Base-by-base conservation (phyloP, 2,329 filamentous ascomycete species). In the Periconia sp. region DNA sequence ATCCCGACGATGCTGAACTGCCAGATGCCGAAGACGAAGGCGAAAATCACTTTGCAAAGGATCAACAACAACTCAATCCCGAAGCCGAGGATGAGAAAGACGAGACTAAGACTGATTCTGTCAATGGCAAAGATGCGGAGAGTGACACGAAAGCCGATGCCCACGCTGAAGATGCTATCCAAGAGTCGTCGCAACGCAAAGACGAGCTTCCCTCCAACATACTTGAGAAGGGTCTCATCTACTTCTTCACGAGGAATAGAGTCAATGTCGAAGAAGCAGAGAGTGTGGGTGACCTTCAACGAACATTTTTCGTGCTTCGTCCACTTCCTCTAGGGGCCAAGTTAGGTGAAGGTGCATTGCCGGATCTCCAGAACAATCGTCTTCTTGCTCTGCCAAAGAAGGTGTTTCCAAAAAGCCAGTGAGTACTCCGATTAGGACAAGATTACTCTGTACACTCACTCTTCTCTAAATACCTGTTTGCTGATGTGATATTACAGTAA, bases 181-280 rank as follows among this genome's bases (percentile, higher is more conserved):
- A 78, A 54, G 75, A 80, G 47, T 80, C 82, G 2, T 71, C 78
- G 17, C 69, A 81, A 47, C 79, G 82, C 41, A 79, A 81, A 62
- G 72, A 80, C 43, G 73, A 77, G 2, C 72, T 82, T 40, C 79
- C 85, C 1, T 83, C 82, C 6, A 86, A 79, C 54, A 85, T 96
- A 20, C 80, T 95, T 2, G 92, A 97, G 68, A 96, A 94, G 66
- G 92, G 92, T 3, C 83, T 94, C 62, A 86, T 96, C 61, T 96
- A 96, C 79, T 96, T 96, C 81, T 95, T 96, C 78, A 88, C 89
- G 64, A 87, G 92, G 17, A 85, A 86, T 8, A 86, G 91, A 13
- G 90, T 96, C 37, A 84, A 85, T 47, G 81, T 90, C 23, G 84
- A 91, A 5, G 81, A 90, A 7, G 87, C 91, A 0, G 81, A 87